Evolutionary conservation across 495 filamentous ascomycete genomes (phyloP), one percentile per base, ranked within the genome.

Genomic region (Penicillium cataractarum): DNA sequence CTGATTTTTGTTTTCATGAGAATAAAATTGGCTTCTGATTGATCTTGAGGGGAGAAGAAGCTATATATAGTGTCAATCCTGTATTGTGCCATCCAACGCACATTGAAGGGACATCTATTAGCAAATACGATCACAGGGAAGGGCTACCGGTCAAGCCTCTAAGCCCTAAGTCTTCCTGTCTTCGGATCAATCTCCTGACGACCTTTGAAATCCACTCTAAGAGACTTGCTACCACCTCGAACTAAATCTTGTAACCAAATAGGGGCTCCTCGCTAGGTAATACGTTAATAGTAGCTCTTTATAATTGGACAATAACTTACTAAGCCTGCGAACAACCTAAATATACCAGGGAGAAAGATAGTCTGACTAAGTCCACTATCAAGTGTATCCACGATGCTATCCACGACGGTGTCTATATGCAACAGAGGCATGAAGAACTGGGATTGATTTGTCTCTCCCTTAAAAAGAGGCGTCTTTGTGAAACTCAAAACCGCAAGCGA

Each of bases 321-420:
- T 61, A 77, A 24, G 29, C 67, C 71, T n/a, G 72, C 61, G 32
- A 77, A 52, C 29, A 66, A 68, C 4, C 73, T 58, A 60, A 72
- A 75, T 12, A 76, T 64, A 1, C 73, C 68, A 0, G 76, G 76
- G 27, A 80, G 53, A 35, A 69, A 73, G 9, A 77, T 67, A 0
- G 67, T 71, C 1, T 32, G 37, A 9, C 77, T 73, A 19, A 72
- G 67, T 3, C 73, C 72, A 56, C 72, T 74, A 44, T 76, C 68
- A 22, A 76, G 42, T 7, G 55, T 59, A 49, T 74, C 62, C 0
- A 75, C 73, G 55, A 80, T 71, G 0, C 64, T 57, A 60, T 80
- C 71, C 33, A 64, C 66, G 0, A 76, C 76, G 6, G 74, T 75
- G 40, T 76, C 72, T 3, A 74, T 66, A 57, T 78, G 71, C 21